Evolutionary conservation across 306 rosid genomes (phyloP).

Genomic region (Cicer pinnatifidum): DNA sequence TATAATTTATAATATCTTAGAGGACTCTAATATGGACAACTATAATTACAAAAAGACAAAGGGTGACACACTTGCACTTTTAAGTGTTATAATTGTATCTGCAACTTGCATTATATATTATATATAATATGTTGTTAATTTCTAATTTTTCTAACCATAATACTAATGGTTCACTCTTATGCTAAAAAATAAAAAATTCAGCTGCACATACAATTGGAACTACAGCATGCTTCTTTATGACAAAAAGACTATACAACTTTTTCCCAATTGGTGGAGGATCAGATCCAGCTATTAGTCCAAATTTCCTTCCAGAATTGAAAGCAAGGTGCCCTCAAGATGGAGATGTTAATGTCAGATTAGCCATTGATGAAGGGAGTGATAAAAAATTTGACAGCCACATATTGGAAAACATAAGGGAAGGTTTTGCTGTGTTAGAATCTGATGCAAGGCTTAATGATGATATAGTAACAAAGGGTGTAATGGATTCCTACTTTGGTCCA

Average conservation of each 20-base stretch:
- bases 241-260: constrained; percentile 70
- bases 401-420: constrained; percentile 65
- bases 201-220: constrained; percentile 95
- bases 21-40: neutral
- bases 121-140: neutral
- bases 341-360: constrained; percentile 53
- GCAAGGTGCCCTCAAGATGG: constrained; percentile 67
- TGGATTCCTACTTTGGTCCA: constrained; percentile 63
- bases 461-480: constrained; percentile 45
- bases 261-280: constrained; percentile 59
- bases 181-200: constrained; percentile 24
- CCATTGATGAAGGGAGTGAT: constrained; percentile 64
- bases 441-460: constrained; percentile 81
- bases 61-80: neutral
- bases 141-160: neutral
- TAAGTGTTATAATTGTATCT: neutral
- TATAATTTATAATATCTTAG: neutral
- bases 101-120: neutral
- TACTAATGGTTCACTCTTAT: neutral
- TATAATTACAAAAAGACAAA: no score
- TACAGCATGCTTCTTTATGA: constrained; percentile 92
- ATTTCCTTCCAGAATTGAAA: constrained; percentile 51
- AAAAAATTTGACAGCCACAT: constrained; percentile 60
- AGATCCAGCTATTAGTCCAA: constrained; percentile 68
- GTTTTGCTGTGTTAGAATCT: constrained; percentile 79